Conservation (phyloP, 2,329 filamentous ascomycete genomes). For the Pseudogymnoascus sp. region DNA sequence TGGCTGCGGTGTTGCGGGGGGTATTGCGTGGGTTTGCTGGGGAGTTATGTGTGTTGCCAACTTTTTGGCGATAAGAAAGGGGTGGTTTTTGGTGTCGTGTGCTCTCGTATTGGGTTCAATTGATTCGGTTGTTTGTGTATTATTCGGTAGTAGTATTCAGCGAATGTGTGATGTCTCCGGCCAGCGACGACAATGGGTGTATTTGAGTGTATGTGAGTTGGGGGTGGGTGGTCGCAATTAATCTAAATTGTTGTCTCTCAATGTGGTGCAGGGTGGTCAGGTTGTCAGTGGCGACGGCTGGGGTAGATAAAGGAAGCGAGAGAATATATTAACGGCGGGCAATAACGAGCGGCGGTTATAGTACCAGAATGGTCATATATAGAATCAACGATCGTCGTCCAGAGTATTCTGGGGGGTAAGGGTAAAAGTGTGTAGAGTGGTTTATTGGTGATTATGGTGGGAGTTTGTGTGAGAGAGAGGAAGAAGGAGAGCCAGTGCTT, state of each 20-base stretch:
- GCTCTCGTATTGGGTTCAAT: background rate
- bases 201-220: background rate
- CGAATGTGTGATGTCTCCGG: background rate
- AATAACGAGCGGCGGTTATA: background rate
- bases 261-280: background rate
- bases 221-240: background rate
- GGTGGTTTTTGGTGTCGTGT: background rate
- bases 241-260: background rate
- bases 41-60: background rate
- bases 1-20: conserved; percentile 16
- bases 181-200: background rate
- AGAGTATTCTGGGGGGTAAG: background rate
- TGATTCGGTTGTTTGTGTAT: background rate
- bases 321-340: background rate
- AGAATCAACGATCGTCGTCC: background rate
- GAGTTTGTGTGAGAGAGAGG: background rate
- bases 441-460: background rate
- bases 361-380: background rate
- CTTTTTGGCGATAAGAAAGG: background rate
- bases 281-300: background rate
- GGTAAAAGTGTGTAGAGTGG: background rate
- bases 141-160: background rate
- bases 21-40: background rate
- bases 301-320: background rate
- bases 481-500: background rate